phyloP scores from a whole-genome alignment of 2,329 filamentous ascomycete genomes.

The Verticillium alfalfae region DNA sequence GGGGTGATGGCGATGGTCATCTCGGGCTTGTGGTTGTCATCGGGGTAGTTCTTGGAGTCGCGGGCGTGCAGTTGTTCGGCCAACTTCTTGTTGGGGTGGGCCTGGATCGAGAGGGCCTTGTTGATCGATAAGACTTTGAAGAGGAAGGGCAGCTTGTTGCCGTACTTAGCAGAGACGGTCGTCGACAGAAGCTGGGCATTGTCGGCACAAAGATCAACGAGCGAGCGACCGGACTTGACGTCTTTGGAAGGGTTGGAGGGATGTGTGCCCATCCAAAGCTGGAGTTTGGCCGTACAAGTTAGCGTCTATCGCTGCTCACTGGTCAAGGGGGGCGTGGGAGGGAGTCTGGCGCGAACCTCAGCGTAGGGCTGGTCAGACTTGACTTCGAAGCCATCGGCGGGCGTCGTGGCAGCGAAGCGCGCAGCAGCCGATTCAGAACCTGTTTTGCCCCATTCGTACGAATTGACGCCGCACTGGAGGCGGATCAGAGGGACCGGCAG shows the following conservation, averaged over 20 bases:
- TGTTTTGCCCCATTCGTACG: constrained; percentile 98
- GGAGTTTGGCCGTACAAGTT: constrained; percentile 4
- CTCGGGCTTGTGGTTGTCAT: constrained; percentile 99
- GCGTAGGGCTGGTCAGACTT: constrained; percentile 89
- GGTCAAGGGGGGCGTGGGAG: not conserved
- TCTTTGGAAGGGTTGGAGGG: constrained; percentile 94
- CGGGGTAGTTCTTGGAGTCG: constrained; percentile 91
- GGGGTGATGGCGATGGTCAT: constrained; percentile 98
- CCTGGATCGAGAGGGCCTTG: constrained; percentile 95
- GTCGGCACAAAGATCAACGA: constrained; percentile 82
- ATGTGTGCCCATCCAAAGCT: constrained; percentile 99
- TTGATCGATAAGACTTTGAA: constrained; percentile 97
- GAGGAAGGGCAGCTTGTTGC: constrained; percentile 82
- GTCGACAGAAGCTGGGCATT: constrained; percentile 77
- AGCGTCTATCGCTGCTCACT: not conserved
- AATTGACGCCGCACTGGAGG: constrained; percentile 89
- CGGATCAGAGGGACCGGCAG: constrained; percentile 80
- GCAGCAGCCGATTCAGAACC: constrained; percentile 84
- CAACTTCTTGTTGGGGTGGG: constrained; percentile 88
- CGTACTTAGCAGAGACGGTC: constrained; percentile 69
- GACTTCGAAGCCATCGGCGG: constrained; percentile 67
- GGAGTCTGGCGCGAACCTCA: constrained; percentile 47
- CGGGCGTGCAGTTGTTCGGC: constrained; percentile 81
- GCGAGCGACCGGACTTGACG: constrained; percentile 71
- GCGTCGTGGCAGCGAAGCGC: constrained; percentile 81